A percentile compares a stretch with the other conserved stretches of the same genome.
These are phyloP conservation scores for Penicillium argentinense DNA, from an alignment of 495 filamentous ascomycete species.

Conservation along the genomic window DNA sequence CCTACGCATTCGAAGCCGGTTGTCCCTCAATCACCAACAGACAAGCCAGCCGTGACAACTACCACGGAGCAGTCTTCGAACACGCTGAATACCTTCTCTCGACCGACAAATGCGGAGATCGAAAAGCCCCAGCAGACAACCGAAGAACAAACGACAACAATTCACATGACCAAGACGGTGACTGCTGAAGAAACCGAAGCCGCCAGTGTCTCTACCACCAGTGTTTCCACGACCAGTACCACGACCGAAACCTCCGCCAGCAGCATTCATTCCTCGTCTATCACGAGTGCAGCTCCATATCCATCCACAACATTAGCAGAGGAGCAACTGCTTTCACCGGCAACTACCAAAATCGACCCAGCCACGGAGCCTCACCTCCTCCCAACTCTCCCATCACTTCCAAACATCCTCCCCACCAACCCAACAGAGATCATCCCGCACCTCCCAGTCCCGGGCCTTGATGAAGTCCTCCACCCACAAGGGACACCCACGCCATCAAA, in stretches of 20 bases:
- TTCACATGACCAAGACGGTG: slow-evolving; percentile 15
- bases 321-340: not conserved
- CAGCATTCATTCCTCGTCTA: not conserved
- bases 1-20: too few relatives aligned
- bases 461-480: slow-evolving; percentile 9
- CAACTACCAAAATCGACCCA: not conserved
- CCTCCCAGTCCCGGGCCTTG: slow-evolving; percentile 4
- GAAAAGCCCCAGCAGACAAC: not conserved
- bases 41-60: too few relatives aligned
- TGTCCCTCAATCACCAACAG: too few relatives aligned
- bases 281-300: not conserved
- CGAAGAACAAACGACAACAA: slow-evolving; percentile 12
- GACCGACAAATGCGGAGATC: not conserved
- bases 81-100: too few relatives aligned
- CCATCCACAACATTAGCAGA: not conserved
- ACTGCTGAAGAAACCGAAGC: not conserved
- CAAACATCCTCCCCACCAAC: slow-evolving; percentile 5
- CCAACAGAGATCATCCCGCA: slow-evolving; percentile 12
- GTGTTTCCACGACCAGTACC: too few relatives aligned
- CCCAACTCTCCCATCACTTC: slow-evolving; percentile 2
- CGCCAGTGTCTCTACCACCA: not conserved
- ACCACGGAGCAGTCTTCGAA: too few relatives aligned
- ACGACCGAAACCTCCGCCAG: slow-evolving; percentile 1
- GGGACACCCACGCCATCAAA: not conserved
- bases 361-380: not conserved